Base-by-base conservation (phyloP, 31 red algal species). In the Odonthalia washingtoniensis region DNA sequence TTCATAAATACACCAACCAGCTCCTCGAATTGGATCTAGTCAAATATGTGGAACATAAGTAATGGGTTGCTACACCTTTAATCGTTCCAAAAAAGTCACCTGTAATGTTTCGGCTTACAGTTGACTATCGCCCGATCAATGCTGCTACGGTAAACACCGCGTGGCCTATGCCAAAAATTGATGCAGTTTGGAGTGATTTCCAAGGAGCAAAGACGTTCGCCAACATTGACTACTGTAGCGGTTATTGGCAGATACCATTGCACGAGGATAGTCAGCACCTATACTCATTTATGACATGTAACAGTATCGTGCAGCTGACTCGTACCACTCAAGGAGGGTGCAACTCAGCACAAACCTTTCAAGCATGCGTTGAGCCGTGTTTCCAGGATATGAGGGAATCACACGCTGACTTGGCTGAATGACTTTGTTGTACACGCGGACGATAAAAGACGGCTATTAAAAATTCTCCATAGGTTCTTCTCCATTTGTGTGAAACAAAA, bases 191-290 rank as follows among this genome's bases (percentile, higher is more conserved):
- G 12, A 21, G 21, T 57, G 9, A 57, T 21, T 9, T 57, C 9
- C 49, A 21, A 9, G 49, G 49, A 57, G 49, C 49, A 57, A 57
- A 14, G 49, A 21, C 49, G 12, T 14, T 57, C 49, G 49, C 21
- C 12, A 57, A 9, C 9, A 57, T 21, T 57, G 9, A 57, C 49
- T 57, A 14, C 21, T 53, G 66, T 4, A 40, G 28, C 4, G 72
- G 33, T 14, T 87, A 87, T 72, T 87, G 72, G 73, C 84, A 87
- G 42, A 27, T 87, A 5, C 84, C 84, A 6, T 30, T 87, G 27
- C 45, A 87, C 21, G 12, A 9, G 21, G 21, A 21, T 21, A 57
- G 49, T 21, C 49, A 57, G 49, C 12, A 9, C 12, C 49, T 57
- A 57, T 21, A 57, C 49, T 9, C 49, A 57, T 57, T 57, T 57